Conservation (phyloP, 176 grass and related monocot species). For the Poa annua region DNA sequence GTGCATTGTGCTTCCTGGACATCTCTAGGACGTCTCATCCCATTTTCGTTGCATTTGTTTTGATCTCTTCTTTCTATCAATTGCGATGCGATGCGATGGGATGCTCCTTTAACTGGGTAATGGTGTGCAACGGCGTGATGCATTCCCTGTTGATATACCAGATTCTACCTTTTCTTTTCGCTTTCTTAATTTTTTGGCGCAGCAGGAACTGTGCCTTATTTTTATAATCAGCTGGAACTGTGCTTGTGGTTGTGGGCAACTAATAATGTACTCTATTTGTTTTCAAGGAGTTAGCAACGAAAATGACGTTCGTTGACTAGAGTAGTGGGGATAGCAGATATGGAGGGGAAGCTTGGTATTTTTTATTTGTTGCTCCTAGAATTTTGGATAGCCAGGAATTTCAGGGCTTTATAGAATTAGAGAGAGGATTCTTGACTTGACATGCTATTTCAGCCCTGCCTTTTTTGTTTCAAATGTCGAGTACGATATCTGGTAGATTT, state of each 20-base stretch:
- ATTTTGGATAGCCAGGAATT: conserved; percentile 14
- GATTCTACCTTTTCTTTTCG: neutral
- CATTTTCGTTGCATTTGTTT: conserved; percentile 4
- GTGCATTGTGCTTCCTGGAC: conserved; percentile 40
- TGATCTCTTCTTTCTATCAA: conserved; percentile 29
- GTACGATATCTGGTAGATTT: neutral
- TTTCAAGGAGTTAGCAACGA: neutral
- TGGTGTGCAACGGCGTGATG: neutral
- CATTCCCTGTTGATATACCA: conserved; percentile 8
- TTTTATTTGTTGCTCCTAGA: neutral
- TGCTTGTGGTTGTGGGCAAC: neutral
- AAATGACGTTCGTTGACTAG: neutral
- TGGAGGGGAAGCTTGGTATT: conserved; percentile 8
- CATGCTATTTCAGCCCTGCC: neutral
- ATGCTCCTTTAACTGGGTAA: neutral
- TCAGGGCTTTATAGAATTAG: neutral
- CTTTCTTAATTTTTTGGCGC: neutral
- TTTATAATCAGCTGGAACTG: neutral
- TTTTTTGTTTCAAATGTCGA: neutral
- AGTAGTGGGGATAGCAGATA: neutral
- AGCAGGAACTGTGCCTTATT: neutral
- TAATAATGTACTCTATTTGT: conserved; percentile 15
- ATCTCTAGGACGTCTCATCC: neutral
- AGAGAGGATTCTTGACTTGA: neutral
- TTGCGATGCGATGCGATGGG: neutral